Evolutionary conservation across 2,329 filamentous ascomycete species (phyloP), one percentile per base, ranked within the genome.

Genomic region (Paecilomyces fulvus): DNA sequence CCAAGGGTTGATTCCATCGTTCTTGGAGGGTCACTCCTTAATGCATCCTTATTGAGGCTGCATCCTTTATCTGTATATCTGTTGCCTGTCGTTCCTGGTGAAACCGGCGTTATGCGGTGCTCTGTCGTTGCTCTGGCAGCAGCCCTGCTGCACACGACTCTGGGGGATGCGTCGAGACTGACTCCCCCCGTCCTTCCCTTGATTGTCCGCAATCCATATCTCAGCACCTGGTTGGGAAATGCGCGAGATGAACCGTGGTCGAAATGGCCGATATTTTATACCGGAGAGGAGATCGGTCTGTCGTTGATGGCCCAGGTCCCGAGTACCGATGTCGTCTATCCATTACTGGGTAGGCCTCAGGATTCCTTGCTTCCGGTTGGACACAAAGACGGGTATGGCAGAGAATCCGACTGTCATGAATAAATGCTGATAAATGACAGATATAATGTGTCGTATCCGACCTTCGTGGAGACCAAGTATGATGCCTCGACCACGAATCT

Each of bases 221-320:
- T 94, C 4, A 90, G 84, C 67, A 82, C 84, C n/a, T 90, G 88
- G 87, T 76, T 88, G 48, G 64, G 81, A 71, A 79, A 76, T 90
- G 88, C 89, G 46, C 81, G 90, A 62, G 81, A 87, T 56, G 80
- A 80, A 50, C 90, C 90, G 1, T 95, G 90, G 90, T 81, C 84
- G 55, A 82, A 83, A 73, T 95, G 90, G 90, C 90, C 90, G 23
- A 92, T 92, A 70, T 91, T 92, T 70, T 92, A 86, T 79, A 89
- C 86, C 6, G 88, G 88, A 31, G 78, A 84, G 65, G 80, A 86
- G 75, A 71, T 88, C 56, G 85, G 85, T 49, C 80, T 88, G 60
- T 80, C 82, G 6, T 72, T 88, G 52, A 76, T 88, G 58, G 85
- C 83, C 43, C 80, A 82, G 23, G 74, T 87, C 11, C 82, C 84